Base-by-base conservation (phyloP, 2,329 filamentous ascomycete species). In the Ophiostoma australiae region DNA sequence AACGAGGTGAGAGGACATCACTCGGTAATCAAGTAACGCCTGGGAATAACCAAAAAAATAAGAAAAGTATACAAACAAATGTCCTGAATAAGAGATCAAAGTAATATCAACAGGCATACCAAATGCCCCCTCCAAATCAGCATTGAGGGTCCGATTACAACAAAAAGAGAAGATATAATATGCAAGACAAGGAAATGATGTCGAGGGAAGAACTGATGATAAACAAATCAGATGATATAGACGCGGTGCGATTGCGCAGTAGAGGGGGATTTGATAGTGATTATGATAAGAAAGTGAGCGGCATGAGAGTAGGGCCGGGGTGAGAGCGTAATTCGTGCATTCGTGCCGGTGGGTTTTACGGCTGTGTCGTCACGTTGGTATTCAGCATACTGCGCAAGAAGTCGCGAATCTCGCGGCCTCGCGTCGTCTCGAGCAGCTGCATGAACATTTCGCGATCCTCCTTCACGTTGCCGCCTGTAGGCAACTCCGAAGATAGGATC, bases 351-450 rank as follows among this genome's bases (percentile, higher is more conserved):
- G n/a, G 13, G 35, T 17, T 5, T 37, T 27, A 69, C 33, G 27
- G 33, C 67, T 72, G 69, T 52, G 68, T 70, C 15, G 65, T 68
- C 15, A 65, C 66, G 35, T 66, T 66, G 4, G 69, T 70, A 27
- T 69, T 70, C 13, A 73, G 48, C 74, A 75, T 73, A 58, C 72
- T 73, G 31, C 31, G 69, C 37, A 75, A n/a, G 37, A 75, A 75
- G 17, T 72, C 71, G 8, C 67, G 58, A 27, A 74, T 71, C 48
- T 74, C 72, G 37, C 55, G 67, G 70, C 74, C 74, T 17, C 71
- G 73, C 1, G 72, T 48, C 10, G 73, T 73, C 48, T 72, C 69
- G 39, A 73, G 68, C 55, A 75, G 70, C 37, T 41, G 69, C 17
- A 55, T 68, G 31, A 75, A 73, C 68, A 66, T 68, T 35, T 70